phyloP scores from a whole-genome alignment of 1,284 basidiomycete species.

The Sporisorium iseilematis-ciliati region DNA sequence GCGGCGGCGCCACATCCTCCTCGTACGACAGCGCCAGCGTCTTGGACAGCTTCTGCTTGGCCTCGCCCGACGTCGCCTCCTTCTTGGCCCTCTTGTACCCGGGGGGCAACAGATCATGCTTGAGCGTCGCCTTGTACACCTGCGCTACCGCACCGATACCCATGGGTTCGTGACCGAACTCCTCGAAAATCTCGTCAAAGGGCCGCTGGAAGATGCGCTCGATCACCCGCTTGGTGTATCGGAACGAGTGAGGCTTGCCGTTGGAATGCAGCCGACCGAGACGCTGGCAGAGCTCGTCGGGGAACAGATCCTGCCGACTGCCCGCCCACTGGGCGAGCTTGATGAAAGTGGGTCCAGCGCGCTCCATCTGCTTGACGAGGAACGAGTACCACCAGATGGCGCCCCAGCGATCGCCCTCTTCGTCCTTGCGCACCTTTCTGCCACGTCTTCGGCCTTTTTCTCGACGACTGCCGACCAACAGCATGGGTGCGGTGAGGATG shows the following conservation, averaged over 20 bases:
- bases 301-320: conserved; percentile 93
- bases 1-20: conserved; percentile 55
- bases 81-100: conserved; percentile 68
- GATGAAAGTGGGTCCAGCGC: conserved; percentile 95
- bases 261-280: conserved; percentile 90
- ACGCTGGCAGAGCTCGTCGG: conserved; percentile 86
- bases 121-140: conserved; percentile 87
- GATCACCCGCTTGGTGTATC: conserved; percentile 85
- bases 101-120: conserved; percentile 81
- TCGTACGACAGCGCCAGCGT: conserved; percentile 60
- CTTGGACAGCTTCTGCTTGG: conserved; percentile 41
- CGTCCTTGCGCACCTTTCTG: conserved; percentile 43
- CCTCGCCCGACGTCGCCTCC: conserved; percentile 18
- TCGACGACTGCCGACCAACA: conserved; percentile 76
- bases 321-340: conserved; percentile 99
- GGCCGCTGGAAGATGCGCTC: conserved; percentile 79
- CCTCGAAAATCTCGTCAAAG: conserved; percentile 91
- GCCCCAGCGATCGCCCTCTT: conserved; percentile 63
- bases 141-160: conserved; percentile 99
- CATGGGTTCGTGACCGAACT: conserved; percentile 87
- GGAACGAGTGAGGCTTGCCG: conserved; percentile 84
- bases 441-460: conserved; percentile 52
- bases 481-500: conserved; percentile 84
- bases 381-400: conserved; percentile 89
- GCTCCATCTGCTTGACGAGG: conserved; percentile 89